Conservation (phyloP, 2,329 filamentous ascomycete genomes). For the Leptographium galeiforme region DNA sequence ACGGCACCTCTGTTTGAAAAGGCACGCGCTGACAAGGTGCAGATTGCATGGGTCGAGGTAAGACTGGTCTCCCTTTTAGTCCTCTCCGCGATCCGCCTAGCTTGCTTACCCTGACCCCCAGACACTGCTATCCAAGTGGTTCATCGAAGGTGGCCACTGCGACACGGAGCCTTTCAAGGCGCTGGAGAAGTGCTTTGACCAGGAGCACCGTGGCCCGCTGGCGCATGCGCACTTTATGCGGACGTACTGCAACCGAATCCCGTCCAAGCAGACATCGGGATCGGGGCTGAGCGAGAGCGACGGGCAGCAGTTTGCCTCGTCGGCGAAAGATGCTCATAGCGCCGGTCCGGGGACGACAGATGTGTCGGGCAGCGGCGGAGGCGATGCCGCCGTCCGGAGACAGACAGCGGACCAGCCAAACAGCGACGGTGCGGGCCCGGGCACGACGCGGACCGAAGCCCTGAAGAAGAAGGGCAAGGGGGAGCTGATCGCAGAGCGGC, state of each 20-base stretch:
- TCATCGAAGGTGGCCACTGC: constrained; percentile 48
- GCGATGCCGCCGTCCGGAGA: constrained; percentile 1
- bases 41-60: constrained; percentile 48
- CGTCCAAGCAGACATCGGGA: constrained; percentile 13
- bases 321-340: constrained; percentile 14
- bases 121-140: constrained; percentile 47
- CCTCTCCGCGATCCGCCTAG: constrained; percentile 7
- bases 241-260: constrained; percentile 39
- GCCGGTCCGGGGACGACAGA: constrained; percentile 8
- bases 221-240: constrained; percentile 51
- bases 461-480: constrained; percentile 22
- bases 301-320: constrained; percentile 11
- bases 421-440: constrained; percentile 8
- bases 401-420: constrained; percentile 8
- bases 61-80: neutral
- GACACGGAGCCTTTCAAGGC: constrained; percentile 52
- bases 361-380: neutral
- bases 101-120: constrained; percentile 6
- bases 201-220: constrained; percentile 45
- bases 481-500: constrained; percentile 22
- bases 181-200: constrained; percentile 45
- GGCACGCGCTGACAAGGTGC: constrained; percentile 11
- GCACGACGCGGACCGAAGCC: constrained; percentile 12
- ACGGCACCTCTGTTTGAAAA: too few relatives aligned
- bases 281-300: constrained; percentile 14